These are phyloP conservation scores for Tetradesmus lagerheimii DNA, from an alignment of 139 green algal species.

Conservation along the genomic window DNA sequence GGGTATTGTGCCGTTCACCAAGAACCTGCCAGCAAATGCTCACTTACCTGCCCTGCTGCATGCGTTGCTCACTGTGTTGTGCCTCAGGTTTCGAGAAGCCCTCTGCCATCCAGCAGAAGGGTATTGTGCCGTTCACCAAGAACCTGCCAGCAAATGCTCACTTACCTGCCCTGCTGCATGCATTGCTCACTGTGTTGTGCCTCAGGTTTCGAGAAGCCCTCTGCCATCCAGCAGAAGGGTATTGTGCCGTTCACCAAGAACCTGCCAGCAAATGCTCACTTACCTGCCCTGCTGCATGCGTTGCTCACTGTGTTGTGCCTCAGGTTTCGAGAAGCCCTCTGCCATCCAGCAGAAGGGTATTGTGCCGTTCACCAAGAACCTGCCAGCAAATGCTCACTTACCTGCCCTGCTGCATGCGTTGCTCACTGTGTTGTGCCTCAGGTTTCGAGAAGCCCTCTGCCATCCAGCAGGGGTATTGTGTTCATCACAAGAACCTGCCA, in stretches of 20 bases:
- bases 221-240: constrained; percentile 99
- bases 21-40: no score
- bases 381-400: no score
- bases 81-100: constrained; percentile 99
- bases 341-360: constrained; percentile 99
- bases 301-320: no score
- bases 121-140: constrained; percentile 99
- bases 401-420: no score
- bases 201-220: constrained; percentile 99
- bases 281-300: no score
- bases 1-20: constrained; percentile 99
- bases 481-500: constrained; percentile 98
- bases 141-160: no score
- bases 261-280: no score
- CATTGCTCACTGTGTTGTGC: no score
- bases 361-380: constrained; percentile 97
- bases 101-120: constrained; percentile 99
- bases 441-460: constrained; percentile 99
- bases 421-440: no score
- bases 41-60: no score
- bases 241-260: constrained; percentile 99
- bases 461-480: constrained; percentile 99
- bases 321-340: constrained; percentile 99
- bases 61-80: no score
- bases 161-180: no score